A percentile compares a stretch with the other conserved stretches of the same genome.
Evolutionary conservation across 2,329 filamentous ascomycete species (phyloP).

Genomic region (Aspergillus tubingensis): DNA sequence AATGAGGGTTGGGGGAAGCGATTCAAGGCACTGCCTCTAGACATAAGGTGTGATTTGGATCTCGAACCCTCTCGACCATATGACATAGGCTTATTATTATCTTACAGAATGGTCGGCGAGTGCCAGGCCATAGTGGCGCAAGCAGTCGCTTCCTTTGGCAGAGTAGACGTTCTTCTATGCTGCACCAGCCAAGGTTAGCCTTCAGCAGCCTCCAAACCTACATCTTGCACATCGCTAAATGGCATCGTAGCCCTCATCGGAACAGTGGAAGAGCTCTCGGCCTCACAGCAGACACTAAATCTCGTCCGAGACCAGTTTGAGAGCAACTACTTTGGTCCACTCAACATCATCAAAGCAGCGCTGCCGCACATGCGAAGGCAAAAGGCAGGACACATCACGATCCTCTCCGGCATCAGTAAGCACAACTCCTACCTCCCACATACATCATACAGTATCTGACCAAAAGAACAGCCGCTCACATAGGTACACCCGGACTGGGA

Average conservation of each 20-base stretch:
- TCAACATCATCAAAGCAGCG: slow-evolving; percentile 91
- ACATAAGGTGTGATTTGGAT: slow-evolving; percentile 51
- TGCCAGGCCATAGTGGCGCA: slow-evolving; percentile 87
- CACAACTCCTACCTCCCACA: no score
- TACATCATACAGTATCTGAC: slow-evolving; percentile 20
- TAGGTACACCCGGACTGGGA: slow-evolving; percentile 86
- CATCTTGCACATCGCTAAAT: slow-evolving; percentile 11
- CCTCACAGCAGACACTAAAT: slow-evolving; percentile 69
- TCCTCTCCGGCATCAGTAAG: slow-evolving; percentile 78
- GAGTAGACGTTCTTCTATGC: slow-evolving; percentile 86
- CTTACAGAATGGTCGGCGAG: slow-evolving; percentile 60
- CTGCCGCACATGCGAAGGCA: slow-evolving; percentile 78
- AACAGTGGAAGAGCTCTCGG: slow-evolving; percentile 84
- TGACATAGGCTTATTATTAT: slow-evolving; percentile 16
- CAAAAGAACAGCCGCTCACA: slow-evolving; percentile 65
- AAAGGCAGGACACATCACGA: slow-evolving; percentile 84
- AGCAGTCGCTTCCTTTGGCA: slow-evolving; percentile 78
- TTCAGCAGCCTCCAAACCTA: not conserved
- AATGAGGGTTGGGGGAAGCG: slow-evolving; percentile 79
- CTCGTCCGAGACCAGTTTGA: slow-evolving; percentile 91
- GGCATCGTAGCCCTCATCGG: slow-evolving; percentile 71
- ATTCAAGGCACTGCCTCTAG: slow-evolving; percentile 63
- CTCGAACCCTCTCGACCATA: not conserved
- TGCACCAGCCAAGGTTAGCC: slow-evolving; percentile 77
- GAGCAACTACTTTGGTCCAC: slow-evolving; percentile 88